Evolutionary conservation across 1,139 yeast genomes (phyloP), one percentile per base, ranked within the genome.

Genomic region (Hyphopichia burtonii): DNA sequence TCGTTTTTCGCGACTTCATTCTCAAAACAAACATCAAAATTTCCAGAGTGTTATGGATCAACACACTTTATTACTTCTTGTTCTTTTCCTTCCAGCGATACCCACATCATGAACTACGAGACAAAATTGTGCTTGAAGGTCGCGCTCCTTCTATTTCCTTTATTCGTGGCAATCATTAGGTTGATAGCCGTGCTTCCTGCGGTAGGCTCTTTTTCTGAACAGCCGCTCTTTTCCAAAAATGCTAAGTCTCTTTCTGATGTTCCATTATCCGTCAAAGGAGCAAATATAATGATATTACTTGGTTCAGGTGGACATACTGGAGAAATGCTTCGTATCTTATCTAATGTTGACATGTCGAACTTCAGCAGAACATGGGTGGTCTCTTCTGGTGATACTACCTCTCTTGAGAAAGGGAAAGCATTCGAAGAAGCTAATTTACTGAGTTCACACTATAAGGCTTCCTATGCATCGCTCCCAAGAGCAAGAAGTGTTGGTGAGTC

Each of bases 291-390:
- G 76, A 66, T 85, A 1, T 68, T 86, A 12, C 60, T 87, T 5
- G 96, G 95, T 0, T 86, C 94, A 1, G 99, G 79, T 0, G 99
- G 98, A 1, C 99, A 93, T 57, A 91, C 98, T 0, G 98, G 97
- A 1, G 98, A 93, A 59, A 88, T 93, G 96, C 59, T 90, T 23
- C 69, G 93, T 32, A 68, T 93, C 23, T 58, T 88, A 14, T 58
- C 66, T 5, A 66, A 70, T 45, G 53, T 63, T 33, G 51, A 65
- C 35, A 33, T 74, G 19, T 31, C 52, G 1, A 42, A 45, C 3
- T 54, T 69, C 17, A 42, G 61, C 8, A 53, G 80, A 41, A 67
- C 71, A 1, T 79, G 81, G 73, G 68, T 77, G 9, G 59, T 68
- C 1, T 74, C 76, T 1, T 68, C 80, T 1, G 87, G 82, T 4